Conservation (phyloP, 1,139 yeast genomes). For the Blastobotrys proliferans region DNA sequence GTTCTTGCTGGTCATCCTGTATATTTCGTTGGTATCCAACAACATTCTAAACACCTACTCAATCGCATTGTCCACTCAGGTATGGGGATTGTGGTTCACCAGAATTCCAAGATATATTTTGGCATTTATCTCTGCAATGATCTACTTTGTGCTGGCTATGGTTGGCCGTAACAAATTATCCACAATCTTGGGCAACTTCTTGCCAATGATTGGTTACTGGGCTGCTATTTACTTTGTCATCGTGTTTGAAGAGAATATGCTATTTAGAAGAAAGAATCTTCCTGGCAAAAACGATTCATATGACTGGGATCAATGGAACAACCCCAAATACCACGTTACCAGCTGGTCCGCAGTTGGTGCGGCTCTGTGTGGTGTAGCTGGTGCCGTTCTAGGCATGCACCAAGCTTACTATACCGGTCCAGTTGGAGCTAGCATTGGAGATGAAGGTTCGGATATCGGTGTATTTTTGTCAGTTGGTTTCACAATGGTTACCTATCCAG, state of each 20-base stretch:
- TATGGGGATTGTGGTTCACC: conserved; percentile 59
- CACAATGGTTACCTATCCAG: conserved; percentile 61
- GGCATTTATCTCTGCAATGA: conserved; percentile 60
- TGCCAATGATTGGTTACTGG: conserved; percentile 97
- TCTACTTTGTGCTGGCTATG: conserved; percentile 50
- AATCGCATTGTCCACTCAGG: conserved; percentile 75
- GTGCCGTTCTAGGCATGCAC: conserved; percentile 80
- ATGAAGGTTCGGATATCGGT: conserved; percentile 71
- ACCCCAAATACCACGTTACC: conserved; percentile 47
- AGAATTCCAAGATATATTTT: conserved; percentile 76
- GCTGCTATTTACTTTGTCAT: conserved; percentile 74
- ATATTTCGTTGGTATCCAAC: conserved; percentile 73
- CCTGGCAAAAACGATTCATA: conserved; percentile 26
- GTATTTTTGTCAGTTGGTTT: conserved; percentile 78
- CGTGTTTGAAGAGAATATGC: conserved; percentile 66
- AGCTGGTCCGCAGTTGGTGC: conserved; percentile 57
- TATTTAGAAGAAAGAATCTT: conserved; percentile 58
- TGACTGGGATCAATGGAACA: conserved; percentile 64
- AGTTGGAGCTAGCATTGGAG: conserved; percentile 54
- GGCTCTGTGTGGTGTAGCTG: conserved; percentile 61
- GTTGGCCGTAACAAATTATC: conserved; percentile 77
- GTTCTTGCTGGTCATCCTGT: conserved; percentile 62
- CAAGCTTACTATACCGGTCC: conserved; percentile 78
- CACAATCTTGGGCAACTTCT: conserved; percentile 74
- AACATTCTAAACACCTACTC: conserved; percentile 80